Evolutionary conservation across 371 early-diverging fungal species (phyloP).

Genomic region (Syncephalis plumigaleata): DNA sequence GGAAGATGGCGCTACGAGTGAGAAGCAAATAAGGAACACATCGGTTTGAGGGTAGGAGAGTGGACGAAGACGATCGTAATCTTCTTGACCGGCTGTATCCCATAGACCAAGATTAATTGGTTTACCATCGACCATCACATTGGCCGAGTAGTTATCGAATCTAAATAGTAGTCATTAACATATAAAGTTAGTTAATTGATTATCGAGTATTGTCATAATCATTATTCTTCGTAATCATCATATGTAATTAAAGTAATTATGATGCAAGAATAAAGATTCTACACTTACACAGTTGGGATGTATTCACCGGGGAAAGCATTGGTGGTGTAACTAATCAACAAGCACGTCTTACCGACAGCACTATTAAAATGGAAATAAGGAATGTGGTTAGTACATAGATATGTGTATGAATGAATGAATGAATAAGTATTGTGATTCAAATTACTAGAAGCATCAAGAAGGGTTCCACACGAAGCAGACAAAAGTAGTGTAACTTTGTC

Average conservation of each 20-base stretch:
- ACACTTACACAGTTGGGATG: slow-evolving; percentile 89
- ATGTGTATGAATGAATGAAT: background rate
- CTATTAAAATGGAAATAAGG: slow-evolving; percentile 1
- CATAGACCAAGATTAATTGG: slow-evolving; percentile 90
- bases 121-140: slow-evolving; percentile 88
- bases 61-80: slow-evolving; percentile 90
- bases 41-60: slow-evolving; percentile 90
- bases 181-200: background rate
- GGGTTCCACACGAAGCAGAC: background rate
- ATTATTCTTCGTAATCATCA: no score
- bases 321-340: slow-evolving; percentile 89
- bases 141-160: slow-evolving; percentile 93
- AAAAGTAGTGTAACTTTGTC: no score
- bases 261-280: background rate
- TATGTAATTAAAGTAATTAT: slow-evolving; percentile 1
- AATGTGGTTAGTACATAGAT: background rate
- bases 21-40: slow-evolving; percentile 81
- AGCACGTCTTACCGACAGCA: slow-evolving; percentile 80
- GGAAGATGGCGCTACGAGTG: slow-evolving; percentile 73
- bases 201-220: no score
- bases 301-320: slow-evolving; percentile 97
- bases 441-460: background rate
- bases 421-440: no score
- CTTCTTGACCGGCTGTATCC: slow-evolving; percentile 99
- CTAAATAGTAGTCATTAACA: slow-evolving; percentile 15